Evolutionary conservation across 2,329 filamentous ascomycete genomes (phyloP), one percentile per base, ranked within the genome.

Genomic region (Hymenoscyphus fraxineus): DNA sequence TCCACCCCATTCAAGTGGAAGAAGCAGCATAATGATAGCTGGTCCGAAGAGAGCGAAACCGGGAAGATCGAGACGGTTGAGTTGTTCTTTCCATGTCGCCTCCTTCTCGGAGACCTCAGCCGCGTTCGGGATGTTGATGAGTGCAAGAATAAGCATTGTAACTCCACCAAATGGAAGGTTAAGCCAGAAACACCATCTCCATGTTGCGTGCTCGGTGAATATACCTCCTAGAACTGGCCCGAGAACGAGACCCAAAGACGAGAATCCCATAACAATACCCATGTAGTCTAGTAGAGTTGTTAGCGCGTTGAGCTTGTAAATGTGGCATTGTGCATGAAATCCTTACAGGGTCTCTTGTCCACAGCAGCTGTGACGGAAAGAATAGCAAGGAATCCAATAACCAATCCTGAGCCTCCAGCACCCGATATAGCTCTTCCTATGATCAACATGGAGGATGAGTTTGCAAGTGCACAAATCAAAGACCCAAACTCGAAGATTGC

Each of bases 1-100:
- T 31, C 80, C 81, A 56, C 78, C 79, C 66, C 76, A 82, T 69
- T 82, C 79, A 0, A 83, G 73, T 32, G 79, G 80, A 2, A 82
- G 74, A 59, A 82, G 75, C 64, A 80, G 75, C 70, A 73, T 70
- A 4, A 67, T 58, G 16, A 72, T 71, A 57, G 67, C 15, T 73
- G 69, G 61, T 68, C 75, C 71, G n/a, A 78, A 70, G 51, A 77
- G 66, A 16, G 70, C 64, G 10, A 72, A 70, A 1, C 75, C 76
- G 3, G 70, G n/a, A 3, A 75, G 57, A 65, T 77, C 76, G n/a
- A 77, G 67, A 51, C 74, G 67, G 27, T 44, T 31, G 40, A 69
- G 39, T 41, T 64, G 62, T n/a, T 65, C 47, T 51, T 61, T 67
- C 16, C 35, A 39, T 15, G 61, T 62, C 19, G 60, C 27, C 19